Conservation (phyloP, 192 early-diverging fungal species). For the Gigaspora rosea region DNA sequence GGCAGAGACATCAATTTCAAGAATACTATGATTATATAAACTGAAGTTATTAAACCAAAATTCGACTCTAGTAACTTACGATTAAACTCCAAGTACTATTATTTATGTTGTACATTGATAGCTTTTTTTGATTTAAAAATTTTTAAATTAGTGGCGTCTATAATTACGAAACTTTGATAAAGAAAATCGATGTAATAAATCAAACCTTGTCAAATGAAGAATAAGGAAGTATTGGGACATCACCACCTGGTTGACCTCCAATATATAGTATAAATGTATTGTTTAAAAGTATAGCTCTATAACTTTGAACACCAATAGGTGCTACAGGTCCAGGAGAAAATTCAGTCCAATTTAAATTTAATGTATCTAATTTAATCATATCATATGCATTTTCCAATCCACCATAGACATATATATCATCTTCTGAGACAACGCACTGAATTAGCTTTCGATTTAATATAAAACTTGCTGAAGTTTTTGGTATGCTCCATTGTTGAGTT, state of each 20-base stretch:
- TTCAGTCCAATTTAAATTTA: neutral
- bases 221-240: neutral
- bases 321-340: neutral
- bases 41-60: too few relatives aligned
- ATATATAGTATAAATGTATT: neutral
- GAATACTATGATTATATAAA: too few relatives aligned
- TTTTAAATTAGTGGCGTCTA: neutral
- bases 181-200: neutral
- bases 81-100: neutral
- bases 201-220: neutral
- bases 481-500: neutral
- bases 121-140: neutral
- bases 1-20: too few relatives aligned
- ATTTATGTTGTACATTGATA: neutral
- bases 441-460: neutral
- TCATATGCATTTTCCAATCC: neutral
- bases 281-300: neutral
- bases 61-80: neutral
- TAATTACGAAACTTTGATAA: neutral
- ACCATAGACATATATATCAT: neutral
- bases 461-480: neutral
- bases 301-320: neutral
- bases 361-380: neutral
- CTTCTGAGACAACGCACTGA: neutral
- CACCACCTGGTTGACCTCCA: neutral